phyloP scores from a whole-genome alignment of 352 stramenopile species.

The Globisporangium acanthophoron region DNA sequence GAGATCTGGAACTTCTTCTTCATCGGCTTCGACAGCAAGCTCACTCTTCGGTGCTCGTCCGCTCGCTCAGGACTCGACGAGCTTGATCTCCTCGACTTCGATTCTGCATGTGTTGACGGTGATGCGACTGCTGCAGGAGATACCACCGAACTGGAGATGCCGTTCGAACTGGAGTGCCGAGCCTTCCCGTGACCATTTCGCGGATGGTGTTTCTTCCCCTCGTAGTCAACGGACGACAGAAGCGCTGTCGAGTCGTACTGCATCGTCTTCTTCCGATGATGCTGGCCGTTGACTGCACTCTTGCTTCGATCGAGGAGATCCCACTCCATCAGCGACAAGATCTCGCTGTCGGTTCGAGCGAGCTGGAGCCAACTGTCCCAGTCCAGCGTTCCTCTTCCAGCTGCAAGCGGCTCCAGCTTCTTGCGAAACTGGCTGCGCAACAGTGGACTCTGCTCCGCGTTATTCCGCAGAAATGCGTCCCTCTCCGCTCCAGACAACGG shows the following conservation, averaged over 20 bases:
- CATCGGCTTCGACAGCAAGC: slow-evolving; percentile 44
- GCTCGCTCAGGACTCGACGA: neutral
- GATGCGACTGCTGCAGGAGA: slow-evolving; percentile 9
- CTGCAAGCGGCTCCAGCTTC: slow-evolving; percentile 30
- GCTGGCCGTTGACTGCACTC: neutral
- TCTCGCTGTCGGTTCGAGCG: slow-evolving; percentile 24
- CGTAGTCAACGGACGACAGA: neutral
- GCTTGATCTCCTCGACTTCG: slow-evolving; percentile 10
- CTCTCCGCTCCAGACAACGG: slow-evolving; percentile 6
- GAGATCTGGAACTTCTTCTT: slow-evolving; percentile 42
- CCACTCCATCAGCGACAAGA: slow-evolving; percentile 33
- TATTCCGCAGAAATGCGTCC: slow-evolving; percentile 7
- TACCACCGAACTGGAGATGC: neutral
- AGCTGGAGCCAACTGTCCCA: slow-evolving; percentile 33
- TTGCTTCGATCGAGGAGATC: slow-evolving; percentile 4
- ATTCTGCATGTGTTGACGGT: neutral
- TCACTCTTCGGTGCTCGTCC: slow-evolving; percentile 15
- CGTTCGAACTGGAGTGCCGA: neutral
- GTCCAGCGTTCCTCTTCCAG: slow-evolving; percentile 18
- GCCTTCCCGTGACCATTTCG: slow-evolving; percentile 3
- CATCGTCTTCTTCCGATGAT: neutral
- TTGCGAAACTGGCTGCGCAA: slow-evolving; percentile 40
- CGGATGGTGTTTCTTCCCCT: neutral
- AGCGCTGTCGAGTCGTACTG: slow-evolving; percentile 1
- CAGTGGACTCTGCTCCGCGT: slow-evolving; percentile 29